Evolutionary conservation across 202 grass and related monocot genomes (phyloP).

Genomic region (Setaria italica): DNA sequence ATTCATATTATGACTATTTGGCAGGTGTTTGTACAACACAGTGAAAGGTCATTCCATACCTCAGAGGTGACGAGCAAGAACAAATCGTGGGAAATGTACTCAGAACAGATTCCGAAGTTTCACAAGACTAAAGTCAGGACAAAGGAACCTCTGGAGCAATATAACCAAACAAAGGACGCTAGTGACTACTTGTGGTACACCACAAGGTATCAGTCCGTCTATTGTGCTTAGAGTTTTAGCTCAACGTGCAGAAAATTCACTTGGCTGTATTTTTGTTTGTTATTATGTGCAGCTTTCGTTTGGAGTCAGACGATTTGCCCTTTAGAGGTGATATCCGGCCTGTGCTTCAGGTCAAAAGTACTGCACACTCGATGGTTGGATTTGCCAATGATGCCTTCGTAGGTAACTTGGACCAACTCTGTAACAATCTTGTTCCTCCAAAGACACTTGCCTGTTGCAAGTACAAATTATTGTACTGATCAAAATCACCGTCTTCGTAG

Average conservation of each 20-base stretch:
- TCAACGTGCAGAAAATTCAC: background rate
- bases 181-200: conserved; percentile 95
- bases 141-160: conserved; percentile 72
- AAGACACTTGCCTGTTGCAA: conserved; percentile 20
- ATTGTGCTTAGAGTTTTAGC: conserved; percentile 22
- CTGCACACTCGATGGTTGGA: conserved; percentile 71
- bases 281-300: conserved; percentile 57
- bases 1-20: conserved; percentile 32
- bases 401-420: conserved; percentile 57
- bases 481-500: conserved; percentile 45
- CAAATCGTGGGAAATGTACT: conserved; percentile 78
- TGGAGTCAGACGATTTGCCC: conserved; percentile 82
- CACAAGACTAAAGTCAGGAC: conserved; percentile 39
- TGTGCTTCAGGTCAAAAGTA: conserved; percentile 74
- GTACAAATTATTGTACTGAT: conserved; percentile 28
- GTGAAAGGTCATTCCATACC: conserved; percentile 67
- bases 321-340: conserved; percentile 76
- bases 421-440: conserved; percentile 39
- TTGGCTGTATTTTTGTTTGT: conserved; percentile 39
- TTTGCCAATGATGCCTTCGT: conserved; percentile 73
- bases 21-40: conserved; percentile 93
- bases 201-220: conserved; percentile 63
- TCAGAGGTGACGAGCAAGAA: conserved; percentile 48
- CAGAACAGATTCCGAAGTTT: conserved; percentile 60
- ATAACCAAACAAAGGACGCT: conserved; percentile 82